Base-by-base conservation (phyloP, 768 basidiomycete species). In the Pulveroboletus frians region DNA sequence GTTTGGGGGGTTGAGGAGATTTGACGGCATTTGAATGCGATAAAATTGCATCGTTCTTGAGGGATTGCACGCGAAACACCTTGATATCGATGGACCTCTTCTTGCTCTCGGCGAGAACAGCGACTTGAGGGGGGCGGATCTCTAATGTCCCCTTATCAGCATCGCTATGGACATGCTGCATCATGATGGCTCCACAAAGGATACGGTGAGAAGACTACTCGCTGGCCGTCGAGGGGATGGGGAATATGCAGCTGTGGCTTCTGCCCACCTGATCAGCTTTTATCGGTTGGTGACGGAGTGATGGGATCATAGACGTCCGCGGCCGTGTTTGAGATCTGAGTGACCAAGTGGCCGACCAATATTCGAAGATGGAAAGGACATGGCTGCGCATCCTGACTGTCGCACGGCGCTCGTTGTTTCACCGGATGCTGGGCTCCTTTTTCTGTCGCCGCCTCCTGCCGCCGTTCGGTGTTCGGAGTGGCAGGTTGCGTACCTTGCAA, bases 91-190 rank as follows among this genome's bases (percentile, higher is more conserved):
- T 47, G 39, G 69, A 51, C 61, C 71, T 69, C 63, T 74, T 75
- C 66, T 74, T 71, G 43, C 69, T 67, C 43, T 67, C 61, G 49
- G 68, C 52, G 50, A 71, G 67, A 39, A 61, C 63, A 38, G 63
- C 38, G 27, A 66, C 26, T 40, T 67, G 63, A 44, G 60, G 63
- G 39, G 74, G 66, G 39, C 69, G 66, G 43, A 73, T 62, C 43
- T 80, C 81, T 47, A 78, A 58, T 42, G 72, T 72, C 48, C 81
- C 83, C 63, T 78, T 80, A 71, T 85, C 83, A 35, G 77, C 73
- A 58, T 83, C 80, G 58, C 73, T 67, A 60, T 74, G 72, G 17
- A 68, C 68, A 51, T 71, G 68, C 53, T 62, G 71, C 41, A 77
- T 73, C 79, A 81, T 80, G 17, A 27, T 48, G 36, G 3, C 32